Evolutionary conservation across 192 early-diverging fungal species (phyloP), one percentile per base, ranked within the genome.

Genomic region (Phycomyces blakesleeanus): DNA sequence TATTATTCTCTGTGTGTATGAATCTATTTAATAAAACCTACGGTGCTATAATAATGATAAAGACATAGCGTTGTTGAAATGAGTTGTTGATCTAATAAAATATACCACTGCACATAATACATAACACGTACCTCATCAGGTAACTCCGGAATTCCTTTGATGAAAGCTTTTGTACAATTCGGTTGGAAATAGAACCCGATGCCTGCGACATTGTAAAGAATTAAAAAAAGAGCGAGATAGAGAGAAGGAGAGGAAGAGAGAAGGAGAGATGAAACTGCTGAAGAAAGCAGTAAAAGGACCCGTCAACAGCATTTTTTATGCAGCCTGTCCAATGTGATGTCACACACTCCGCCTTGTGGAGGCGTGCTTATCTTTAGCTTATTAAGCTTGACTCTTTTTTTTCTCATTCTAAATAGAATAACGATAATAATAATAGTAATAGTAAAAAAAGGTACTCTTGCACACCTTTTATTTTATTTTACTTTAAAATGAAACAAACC

Each of bases 91-190:
- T 26, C 1, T 54, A 18, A 34, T 20, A 44, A 40, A 26, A n/a
- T n/a, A n/a, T n/a, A n/a, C n/a, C 29, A 18, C 24, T 47, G 50
- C 40, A 20, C 20, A 21, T 27, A 7, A 20, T 39, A 10, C 8
- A 15, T 42, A 5, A 8, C 15, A 44, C 37, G 51, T 76, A 82
- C 80, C 87, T 88, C 84, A 83, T 86, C 51, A 90, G 72, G 75
- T 90, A 90, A 18, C 76, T 72, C 56, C 83, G 78, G 68, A 87
- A 87, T 68, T 90, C 88, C 61, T 81, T 80, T 21, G 80, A 82
- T 2, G 69, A 67, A 14, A 85, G 59, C 61, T 79, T 78, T 69
- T 85, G 78, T 47, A 68, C 39, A 26, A 88, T 63, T 39, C 73
- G 58, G 56, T 38, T 66, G 16, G 63, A 60, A 38, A 75, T 52